Evolutionary conservation across 1,139 yeast genomes (phyloP), one percentile per base, ranked within the genome.

Genomic region (Nakaseomyces kungkrabaensis): DNA sequence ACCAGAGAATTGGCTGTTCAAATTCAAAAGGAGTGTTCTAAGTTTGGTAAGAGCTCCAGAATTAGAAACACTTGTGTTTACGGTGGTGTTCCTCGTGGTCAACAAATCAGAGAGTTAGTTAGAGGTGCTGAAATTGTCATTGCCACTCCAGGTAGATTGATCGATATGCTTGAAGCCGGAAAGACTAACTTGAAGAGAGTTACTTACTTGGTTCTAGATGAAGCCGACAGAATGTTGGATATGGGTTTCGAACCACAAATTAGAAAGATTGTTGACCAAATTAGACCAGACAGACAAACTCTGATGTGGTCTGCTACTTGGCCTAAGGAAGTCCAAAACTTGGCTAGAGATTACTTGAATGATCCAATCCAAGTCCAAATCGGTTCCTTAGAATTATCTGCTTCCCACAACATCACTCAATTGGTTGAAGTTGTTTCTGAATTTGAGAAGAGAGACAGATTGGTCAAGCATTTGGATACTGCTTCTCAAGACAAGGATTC

Each of bases 281-380:
- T 88, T 67, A 83, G 96, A 74, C 96, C 96, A 55, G 96, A 89
- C 70, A 85, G 96, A 74, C 98, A 92, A 76, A 92, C 98, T 54
- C 79, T 92, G 67, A 87, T 92, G 97, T 92, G 97, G 97, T 89
- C 97, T 58, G 98, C 98, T 60, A 92, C 98, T 51, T 92, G 98
- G 98, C 98, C 98, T 66, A 89, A 89, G 78, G 95, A 88, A 71
- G 97, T 92, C 56, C 95, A 90, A 76, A 76, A 81, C 60, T 78
- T 92, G 67, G 94, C 97, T 58, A 78, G 84, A 65, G 98, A 92
- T 71, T 92, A 88, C 72, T 77, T 90, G 69, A 73, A 79, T 55
- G 96, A 92, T 68, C 95, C 92, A 64, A 90, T 92, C 67, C 98
- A 92, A 75, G 98, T 92, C 59, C 90, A 87, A 62, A 75, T 92